These are phyloP conservation scores for Quercus berberidifolia DNA, from an alignment of 306 rosid species.

Conservation along the genomic window DNA sequence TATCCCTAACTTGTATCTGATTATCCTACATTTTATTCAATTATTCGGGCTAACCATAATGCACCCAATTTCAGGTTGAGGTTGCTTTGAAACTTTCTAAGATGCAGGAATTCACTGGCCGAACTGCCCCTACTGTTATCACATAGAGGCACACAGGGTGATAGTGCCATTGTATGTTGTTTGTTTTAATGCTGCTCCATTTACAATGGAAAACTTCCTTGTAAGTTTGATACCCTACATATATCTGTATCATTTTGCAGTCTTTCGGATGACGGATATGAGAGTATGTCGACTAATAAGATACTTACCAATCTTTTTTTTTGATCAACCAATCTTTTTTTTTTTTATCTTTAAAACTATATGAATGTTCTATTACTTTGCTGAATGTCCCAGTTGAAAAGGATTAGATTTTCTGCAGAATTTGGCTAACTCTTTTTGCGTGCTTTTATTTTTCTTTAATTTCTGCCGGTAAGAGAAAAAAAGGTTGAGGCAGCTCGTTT, in stretches of 20 bases:
- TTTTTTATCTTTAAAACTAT: neutral
- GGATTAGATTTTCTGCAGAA: neutral
- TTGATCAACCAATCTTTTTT: neutral
- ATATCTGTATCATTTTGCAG: neutral
- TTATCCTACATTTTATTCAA: neutral
- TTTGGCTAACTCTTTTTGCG: neutral
- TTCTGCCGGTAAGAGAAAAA: no score
- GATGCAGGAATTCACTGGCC: slow-evolving; percentile 91
- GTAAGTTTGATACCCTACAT: neutral
- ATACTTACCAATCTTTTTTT: neutral
- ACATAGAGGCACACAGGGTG: slow-evolving; percentile 38
- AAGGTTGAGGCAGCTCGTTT: no score
- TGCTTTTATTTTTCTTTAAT: no score
- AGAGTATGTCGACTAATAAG: neutral
- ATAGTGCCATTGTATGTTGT: neutral
- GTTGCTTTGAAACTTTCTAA: slow-evolving; percentile 94
- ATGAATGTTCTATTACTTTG: neutral
- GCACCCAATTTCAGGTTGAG: slow-evolving; percentile 57
- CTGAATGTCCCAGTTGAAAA: neutral
- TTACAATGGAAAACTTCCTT: neutral
- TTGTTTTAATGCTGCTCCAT: neutral
- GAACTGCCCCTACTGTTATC: slow-evolving; percentile 91
- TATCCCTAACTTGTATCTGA: slow-evolving; percentile 3
- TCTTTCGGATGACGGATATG: neutral
- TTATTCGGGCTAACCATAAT: slow-evolving; percentile 2